A percentile compares a stretch with the other conserved stretches of the same genome.
phyloP scores from a whole-genome alignment of 441 rosid species.

The Croton setiger region DNA sequence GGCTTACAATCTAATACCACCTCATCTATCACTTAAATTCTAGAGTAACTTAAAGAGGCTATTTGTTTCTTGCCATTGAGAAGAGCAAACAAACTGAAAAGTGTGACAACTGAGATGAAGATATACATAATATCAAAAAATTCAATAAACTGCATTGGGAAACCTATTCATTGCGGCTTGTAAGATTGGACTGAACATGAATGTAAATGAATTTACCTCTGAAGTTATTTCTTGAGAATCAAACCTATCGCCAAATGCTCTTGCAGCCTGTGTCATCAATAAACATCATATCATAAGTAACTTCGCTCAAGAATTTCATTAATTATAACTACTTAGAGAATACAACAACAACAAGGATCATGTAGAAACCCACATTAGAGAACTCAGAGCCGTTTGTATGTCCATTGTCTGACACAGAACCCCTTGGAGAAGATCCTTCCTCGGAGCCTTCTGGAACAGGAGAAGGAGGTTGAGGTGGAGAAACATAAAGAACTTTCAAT shows the following conservation, averaged over 20 bases:
- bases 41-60: background rate
- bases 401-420: constrained; percentile 52
- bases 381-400: constrained; percentile 45
- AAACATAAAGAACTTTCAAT: constrained; percentile 57
- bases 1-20: too few species aligned
- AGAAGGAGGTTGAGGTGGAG: constrained; percentile 79
- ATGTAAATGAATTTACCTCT: constrained; percentile 43
- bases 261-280: constrained; percentile 43
- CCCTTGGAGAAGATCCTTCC: constrained; percentile 72
- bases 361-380: constrained; percentile 39
- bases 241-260: constrained; percentile 31
- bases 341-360: background rate
- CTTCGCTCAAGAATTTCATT: background rate
- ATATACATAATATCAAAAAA: background rate
- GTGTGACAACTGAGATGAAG: background rate
- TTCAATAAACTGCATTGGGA: constrained; percentile 10
- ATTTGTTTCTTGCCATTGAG: background rate
- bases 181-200: constrained; percentile 2
- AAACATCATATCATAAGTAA: constrained; percentile 19
- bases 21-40: background rate
- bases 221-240: constrained; percentile 49
- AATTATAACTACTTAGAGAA: background rate
- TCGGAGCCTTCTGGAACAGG: constrained; percentile 76
- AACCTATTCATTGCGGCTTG: background rate
- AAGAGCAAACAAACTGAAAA: too few species aligned